Percentiles rank a stretch among this genome's conserved stretches.
Evolutionary conservation across 139 green algal genomes (phyloP).

Genomic region (Chlorella sp.): DNA sequence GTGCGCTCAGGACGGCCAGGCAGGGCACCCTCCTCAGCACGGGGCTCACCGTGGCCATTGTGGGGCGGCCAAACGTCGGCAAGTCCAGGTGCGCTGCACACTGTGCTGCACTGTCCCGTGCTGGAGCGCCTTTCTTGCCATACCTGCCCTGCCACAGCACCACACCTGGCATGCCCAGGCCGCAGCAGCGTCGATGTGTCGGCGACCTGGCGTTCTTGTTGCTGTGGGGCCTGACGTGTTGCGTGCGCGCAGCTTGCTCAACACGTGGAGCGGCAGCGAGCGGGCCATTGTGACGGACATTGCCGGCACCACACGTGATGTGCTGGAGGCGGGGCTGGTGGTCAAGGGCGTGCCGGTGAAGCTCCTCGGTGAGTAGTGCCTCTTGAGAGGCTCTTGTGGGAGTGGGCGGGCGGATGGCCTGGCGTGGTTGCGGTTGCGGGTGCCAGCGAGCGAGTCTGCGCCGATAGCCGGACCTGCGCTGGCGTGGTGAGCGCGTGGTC

Average conservation of each 20-base stretch:
- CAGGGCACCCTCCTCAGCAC: constrained; percentile 60
- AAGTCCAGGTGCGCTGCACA: constrained; percentile 74
- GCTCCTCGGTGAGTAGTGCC: constrained; percentile 56
- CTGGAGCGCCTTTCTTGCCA: too few relatives aligned
- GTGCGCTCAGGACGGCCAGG: constrained; percentile 52
- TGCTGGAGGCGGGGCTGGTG: constrained; percentile 80
- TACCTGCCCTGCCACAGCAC: too few relatives aligned
- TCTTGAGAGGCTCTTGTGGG: too few relatives aligned
- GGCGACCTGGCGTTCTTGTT: too few relatives aligned
- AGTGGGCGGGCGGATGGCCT: too few relatives aligned
- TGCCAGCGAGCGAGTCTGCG: too few relatives aligned
- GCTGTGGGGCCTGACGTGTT: background rate
- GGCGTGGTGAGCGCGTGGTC: too few relatives aligned
- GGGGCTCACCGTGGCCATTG: constrained; percentile 78
- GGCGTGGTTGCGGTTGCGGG: too few relatives aligned
- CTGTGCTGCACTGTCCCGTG: too few relatives aligned
- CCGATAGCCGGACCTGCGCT: too few relatives aligned
- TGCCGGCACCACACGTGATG: constrained; percentile 90
- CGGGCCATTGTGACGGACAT: constrained; percentile 92
- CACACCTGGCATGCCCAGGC: too few relatives aligned
- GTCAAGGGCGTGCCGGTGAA: constrained; percentile 80
- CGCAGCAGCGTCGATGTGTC: too few relatives aligned
- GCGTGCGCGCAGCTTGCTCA: constrained; percentile 64
- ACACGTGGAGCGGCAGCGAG: constrained; percentile 74
- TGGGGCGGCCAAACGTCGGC: constrained; percentile 93